A percentile compares a stretch with the other conserved stretches of the same genome.
Conservation (phyloP, 106 monocot genomes). For the Apostasia ramifera region DNA sequence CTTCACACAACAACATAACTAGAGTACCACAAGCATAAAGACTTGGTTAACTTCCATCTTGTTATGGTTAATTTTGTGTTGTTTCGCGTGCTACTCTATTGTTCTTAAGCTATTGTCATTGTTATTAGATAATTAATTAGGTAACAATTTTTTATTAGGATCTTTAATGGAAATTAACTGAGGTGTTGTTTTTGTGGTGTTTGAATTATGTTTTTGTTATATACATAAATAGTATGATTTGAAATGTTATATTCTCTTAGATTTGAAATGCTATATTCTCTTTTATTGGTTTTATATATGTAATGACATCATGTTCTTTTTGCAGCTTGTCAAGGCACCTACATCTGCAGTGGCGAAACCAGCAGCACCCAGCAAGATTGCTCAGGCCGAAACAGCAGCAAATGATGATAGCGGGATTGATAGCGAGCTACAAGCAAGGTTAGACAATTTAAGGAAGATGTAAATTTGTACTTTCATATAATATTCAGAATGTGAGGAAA, state of each 20-base stretch:
- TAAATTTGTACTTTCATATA: constrained; percentile 15
- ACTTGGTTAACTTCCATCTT: too few species aligned
- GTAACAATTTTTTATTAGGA: too few species aligned
- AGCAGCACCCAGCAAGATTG: constrained; percentile 34
- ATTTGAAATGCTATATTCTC: too few species aligned
- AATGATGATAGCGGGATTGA: constrained; percentile 57
- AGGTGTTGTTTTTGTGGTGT: too few species aligned
- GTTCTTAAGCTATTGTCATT: too few species aligned
- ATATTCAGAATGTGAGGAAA: background rate
- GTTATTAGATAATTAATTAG: too few species aligned
- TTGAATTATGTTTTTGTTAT: background rate
- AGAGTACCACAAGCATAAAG: too few species aligned
- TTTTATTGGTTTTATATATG: background rate
- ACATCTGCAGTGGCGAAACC: constrained; percentile 50
- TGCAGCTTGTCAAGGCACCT: constrained; percentile 79
- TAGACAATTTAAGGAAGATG: constrained; percentile 90
- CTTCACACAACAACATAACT: too few species aligned
- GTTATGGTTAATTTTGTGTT: too few species aligned
- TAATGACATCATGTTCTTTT: background rate
- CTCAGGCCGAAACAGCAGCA: constrained; percentile 56
- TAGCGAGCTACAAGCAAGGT: constrained; percentile 69
- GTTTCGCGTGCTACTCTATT: too few species aligned
- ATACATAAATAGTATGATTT: background rate
- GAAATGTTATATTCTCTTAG: background rate
- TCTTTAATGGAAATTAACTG: too few species aligned